These are phyloP conservation scores for Xylaria sp. DNA, from an alignment of 2,329 filamentous ascomycete species.

Conservation along the genomic window DNA sequence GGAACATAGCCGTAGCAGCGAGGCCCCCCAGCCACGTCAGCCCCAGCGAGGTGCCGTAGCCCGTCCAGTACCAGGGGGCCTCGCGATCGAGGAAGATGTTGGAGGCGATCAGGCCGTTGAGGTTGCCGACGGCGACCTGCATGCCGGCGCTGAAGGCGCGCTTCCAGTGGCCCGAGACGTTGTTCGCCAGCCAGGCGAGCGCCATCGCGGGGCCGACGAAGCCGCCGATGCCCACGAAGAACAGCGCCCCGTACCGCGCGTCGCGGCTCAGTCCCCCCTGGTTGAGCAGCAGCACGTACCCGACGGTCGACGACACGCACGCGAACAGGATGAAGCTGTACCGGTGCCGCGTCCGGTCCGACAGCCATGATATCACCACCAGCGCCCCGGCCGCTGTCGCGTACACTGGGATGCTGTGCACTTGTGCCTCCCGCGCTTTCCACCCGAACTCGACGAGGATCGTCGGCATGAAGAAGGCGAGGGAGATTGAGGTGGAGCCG, in stretches of 20 bases:
- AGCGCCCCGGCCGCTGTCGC: conserved; percentile 42
- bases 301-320: conserved; percentile 38
- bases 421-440: conserved; percentile 43
- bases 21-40: conserved; percentile 43
- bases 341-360: conserved; percentile 44
- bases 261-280: conserved; percentile 36
- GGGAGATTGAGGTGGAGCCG: conserved; percentile 42
- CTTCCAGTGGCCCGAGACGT: conserved; percentile 59
- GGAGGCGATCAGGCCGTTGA: conserved; percentile 45
- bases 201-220: conserved; percentile 44
- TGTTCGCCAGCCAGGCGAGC: conserved; percentile 58
- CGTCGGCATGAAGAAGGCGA: conserved; percentile 49
- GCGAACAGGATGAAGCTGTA: conserved; percentile 43
- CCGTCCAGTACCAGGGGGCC: conserved; percentile 44
- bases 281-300: conserved; percentile 44
- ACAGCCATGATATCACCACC: conserved; percentile 41
- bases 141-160: conserved; percentile 54
- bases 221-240: conserved; percentile 45
- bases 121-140: conserved; percentile 57
- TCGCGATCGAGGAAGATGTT: conserved; percentile 45
- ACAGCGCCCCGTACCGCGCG: conserved; percentile 45
- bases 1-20: conserved; percentile 46
- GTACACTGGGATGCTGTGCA: conserved; percentile 48
- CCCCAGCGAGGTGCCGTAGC: conserved; percentile 43
- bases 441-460: conserved; percentile 49